Conservation (phyloP, 2,329 filamentous ascomycete genomes). For the Lasiodiplodia sp. region DNA sequence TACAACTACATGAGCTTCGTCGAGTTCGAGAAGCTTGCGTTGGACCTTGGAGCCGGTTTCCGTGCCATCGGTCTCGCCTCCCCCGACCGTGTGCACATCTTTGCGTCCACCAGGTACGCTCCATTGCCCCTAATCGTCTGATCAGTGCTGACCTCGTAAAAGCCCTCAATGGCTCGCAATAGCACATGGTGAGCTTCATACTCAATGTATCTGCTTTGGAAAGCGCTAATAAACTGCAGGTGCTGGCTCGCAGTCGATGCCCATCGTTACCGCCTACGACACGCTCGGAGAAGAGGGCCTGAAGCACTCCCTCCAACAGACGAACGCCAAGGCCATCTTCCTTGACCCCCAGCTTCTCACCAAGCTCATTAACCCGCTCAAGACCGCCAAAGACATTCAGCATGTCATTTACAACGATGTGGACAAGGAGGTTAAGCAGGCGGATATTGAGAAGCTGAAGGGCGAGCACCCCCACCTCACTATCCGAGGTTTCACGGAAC, state of each 20-base stretch:
- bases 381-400: conserved; percentile 63
- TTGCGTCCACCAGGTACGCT: conserved; percentile 74
- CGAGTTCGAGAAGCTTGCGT: conserved; percentile 76
- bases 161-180: conserved; percentile 85
- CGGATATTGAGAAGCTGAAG: conserved; percentile 62
- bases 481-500: conserved; percentile 63
- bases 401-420: conserved; percentile 67
- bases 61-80: conserved; percentile 75
- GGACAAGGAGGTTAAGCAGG: conserved; percentile 56
- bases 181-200: conserved; percentile 67
- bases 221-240: conserved; percentile 42
- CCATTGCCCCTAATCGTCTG: conserved; percentile 15
- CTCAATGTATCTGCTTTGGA: background rate
- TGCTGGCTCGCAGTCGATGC: conserved; percentile 82
- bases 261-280: conserved; percentile 94
- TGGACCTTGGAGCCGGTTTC: conserved; percentile 75
- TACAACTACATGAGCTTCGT: conserved; percentile 81
- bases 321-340: conserved; percentile 82
- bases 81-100: conserved; percentile 77
- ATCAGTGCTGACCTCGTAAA: conserved; percentile 16
- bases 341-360: conserved; percentile 78
- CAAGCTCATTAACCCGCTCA: conserved; percentile 61
- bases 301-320: conserved; percentile 84
- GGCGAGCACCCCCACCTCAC: conserved; percentile 60
- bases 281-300: conserved; percentile 86